Base-by-base conservation (phyloP, 768 basidiomycete species). In the Glaciozyma martinii region DNA sequence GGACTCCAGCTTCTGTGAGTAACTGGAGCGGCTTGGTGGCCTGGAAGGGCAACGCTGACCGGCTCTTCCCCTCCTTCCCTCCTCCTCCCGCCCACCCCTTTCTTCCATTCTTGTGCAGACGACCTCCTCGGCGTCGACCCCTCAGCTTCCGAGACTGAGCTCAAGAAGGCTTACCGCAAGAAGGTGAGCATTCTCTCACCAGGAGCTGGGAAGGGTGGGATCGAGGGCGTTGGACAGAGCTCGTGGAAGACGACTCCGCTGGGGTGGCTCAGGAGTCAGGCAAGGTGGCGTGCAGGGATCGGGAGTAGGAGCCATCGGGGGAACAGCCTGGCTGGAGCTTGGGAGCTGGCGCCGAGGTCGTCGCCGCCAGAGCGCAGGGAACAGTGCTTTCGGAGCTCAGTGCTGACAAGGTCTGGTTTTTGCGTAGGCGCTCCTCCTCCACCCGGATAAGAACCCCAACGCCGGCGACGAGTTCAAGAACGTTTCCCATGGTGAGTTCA, bases 391-490 rank as follows among this genome's bases (percentile, higher is more conserved):
- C 19, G 46, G 10, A 47, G 46, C 46, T 47, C 46, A n/a, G 8
- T 47, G 49, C 5, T 56, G 32, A 29, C 37, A 15, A 42, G 25
- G 2, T 9, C 1, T 18, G 3, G 0, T 29, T 30, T 21, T 8
- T 37, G 18, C 30, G 12, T 59, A 73, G 74, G 72, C 74, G 5
- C 62, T 75, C 56, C 62, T 70, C 49, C 71, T 73, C 30, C 74
- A 75, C 60, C 72, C 74, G n/a, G 74, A 74, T 65, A 73, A 71
- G 82, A 93, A 93, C 78, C 91, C 92, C 55, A 92, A 92, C 63
- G 93, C 95, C 73, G 91, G 91, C 30, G 94, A 98, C 77, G 77
- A 88, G 60, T 98, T 98, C 86, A 97, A 98, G 76, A 90, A 97
- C 76, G 88, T 98, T 44, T 93, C 90, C 15, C 90, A 91, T 80